A percentile compares a stretch with the other conserved stretches of the same genome.
Evolutionary conservation across 371 early-diverging fungal genomes (phyloP).

Genomic region (Dinochytrium kinnereticum): DNA sequence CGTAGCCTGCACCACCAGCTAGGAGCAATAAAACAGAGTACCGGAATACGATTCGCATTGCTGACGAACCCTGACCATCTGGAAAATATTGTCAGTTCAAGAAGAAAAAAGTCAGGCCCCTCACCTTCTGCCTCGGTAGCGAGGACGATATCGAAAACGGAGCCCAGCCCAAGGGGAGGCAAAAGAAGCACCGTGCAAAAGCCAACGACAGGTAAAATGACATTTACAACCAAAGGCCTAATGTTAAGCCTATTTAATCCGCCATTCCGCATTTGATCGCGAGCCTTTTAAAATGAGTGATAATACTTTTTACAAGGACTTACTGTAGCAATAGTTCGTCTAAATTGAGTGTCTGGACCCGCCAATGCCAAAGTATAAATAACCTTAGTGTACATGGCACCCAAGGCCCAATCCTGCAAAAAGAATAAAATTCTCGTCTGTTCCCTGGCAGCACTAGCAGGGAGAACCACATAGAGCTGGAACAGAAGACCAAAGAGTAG

Average conservation of each 20-base stretch:
- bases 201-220: slow-evolving; percentile 24
- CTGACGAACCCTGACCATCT: too few relatives aligned
- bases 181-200: slow-evolving; percentile 14
- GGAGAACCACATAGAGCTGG: slow-evolving; percentile 49
- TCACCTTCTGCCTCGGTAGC: slow-evolving; percentile 2
- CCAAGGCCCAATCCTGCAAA: slow-evolving; percentile 52
- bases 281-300: slow-evolving; percentile 13
- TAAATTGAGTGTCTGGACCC: slow-evolving; percentile 44
- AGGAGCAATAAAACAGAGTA: slow-evolving; percentile 31
- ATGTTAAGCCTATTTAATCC: slow-evolving; percentile 21
- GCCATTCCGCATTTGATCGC: slow-evolving; percentile 25
- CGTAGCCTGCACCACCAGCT: slow-evolving; percentile 10
- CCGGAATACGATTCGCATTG: too few relatives aligned
- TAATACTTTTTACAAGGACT: slow-evolving; percentile 8
- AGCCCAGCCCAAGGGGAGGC: slow-evolving; percentile 5
- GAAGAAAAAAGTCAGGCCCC: not conserved
- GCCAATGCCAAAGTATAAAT: slow-evolving; percentile 42
- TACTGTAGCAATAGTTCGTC: slow-evolving; percentile 30
- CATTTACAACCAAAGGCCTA: slow-evolving; percentile 24
- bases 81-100: too few relatives aligned
- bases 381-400: slow-evolving; percentile 51
- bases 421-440: slow-evolving; percentile 40
- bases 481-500: slow-evolving; percentile 46
- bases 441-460: slow-evolving; percentile 24
- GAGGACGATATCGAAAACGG: not conserved